These are phyloP conservation scores for Dentiscutata heterogama DNA, from an alignment of 371 early-diverging fungal species.

Conservation along the genomic window DNA sequence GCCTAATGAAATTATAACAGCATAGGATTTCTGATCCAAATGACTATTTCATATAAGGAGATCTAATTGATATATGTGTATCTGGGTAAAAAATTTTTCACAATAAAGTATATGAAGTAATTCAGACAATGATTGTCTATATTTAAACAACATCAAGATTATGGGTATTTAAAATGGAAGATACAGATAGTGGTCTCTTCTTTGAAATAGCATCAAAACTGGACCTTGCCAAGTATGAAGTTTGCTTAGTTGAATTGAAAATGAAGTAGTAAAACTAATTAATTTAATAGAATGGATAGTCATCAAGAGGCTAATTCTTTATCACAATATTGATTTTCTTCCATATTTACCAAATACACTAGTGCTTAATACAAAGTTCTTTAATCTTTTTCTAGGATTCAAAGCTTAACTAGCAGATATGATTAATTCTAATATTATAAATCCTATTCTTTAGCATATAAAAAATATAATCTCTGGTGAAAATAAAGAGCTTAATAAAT, in stretches of 20 bases:
- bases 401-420: conserved; percentile 15
- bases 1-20: background rate
- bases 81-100: background rate
- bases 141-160: conserved; percentile 1
- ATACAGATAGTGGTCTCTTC: background rate
- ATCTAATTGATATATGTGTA: no score
- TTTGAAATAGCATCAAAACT: conserved; percentile 14
- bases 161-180: conserved; percentile 31
- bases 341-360: conserved; percentile 10
- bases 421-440: conserved; percentile 27
- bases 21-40: conserved; percentile 26
- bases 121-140: conserved; percentile 20
- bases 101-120: conserved; percentile 25
- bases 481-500: conserved; percentile 6
- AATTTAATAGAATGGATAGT: background rate
- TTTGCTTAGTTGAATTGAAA: conserved; percentile 10
- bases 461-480: background rate
- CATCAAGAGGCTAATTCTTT: background rate
- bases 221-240: background rate
- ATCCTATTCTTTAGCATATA: conserved; percentile 1
- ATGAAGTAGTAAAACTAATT: conserved; percentile 1
- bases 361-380: conserved; percentile 28
- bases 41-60: background rate
- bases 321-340: conserved; percentile 14
- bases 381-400: conserved; percentile 39